These are phyloP conservation scores for Arthrobotrys musiformis DNA, from an alignment of 2,329 filamentous ascomycete species.

Conservation along the genomic window DNA sequence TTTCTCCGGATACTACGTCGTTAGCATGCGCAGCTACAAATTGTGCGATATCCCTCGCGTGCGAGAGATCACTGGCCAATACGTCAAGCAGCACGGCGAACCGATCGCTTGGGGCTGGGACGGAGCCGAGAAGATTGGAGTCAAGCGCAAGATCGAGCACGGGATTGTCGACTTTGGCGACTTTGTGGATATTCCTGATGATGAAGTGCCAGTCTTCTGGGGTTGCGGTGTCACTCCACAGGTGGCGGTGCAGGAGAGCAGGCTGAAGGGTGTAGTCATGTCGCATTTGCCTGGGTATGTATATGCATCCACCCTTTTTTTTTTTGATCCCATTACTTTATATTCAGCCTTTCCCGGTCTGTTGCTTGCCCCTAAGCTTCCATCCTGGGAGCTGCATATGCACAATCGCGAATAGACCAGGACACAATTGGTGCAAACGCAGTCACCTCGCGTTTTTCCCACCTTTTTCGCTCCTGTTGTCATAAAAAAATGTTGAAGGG, in stretches of 20 bases:
- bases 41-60: conserved; percentile 67
- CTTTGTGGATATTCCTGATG: conserved; percentile 63
- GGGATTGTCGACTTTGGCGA: conserved; percentile 71
- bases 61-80: conserved; percentile 69
- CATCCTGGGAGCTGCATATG: conserved; percentile 52
- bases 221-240: conserved; percentile 75
- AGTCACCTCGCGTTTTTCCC: conserved; percentile 29
- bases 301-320: conserved; percentile 41
- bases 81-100: conserved; percentile 71
- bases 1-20: conserved; percentile 70
- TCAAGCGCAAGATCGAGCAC: conserved; percentile 65
- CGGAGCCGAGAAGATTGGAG: conserved; percentile 67
- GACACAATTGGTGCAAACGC: conserved; percentile 51
- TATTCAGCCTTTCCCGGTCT: conserved; percentile 34
- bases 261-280: conserved; percentile 69
- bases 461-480: background rate
- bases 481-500: conserved; percentile 24
- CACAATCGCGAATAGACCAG: conserved; percentile 41
- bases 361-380: conserved; percentile 24
- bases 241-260: conserved; percentile 71
- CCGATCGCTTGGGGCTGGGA: conserved; percentile 75
- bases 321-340: conserved; percentile 25
- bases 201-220: conserved; percentile 71
- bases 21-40: conserved; percentile 73
- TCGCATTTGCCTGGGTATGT: conserved; percentile 69